Base-by-base conservation (phyloP, 2,329 filamentous ascomycete species). In the Clarireedia sp. region DNA sequence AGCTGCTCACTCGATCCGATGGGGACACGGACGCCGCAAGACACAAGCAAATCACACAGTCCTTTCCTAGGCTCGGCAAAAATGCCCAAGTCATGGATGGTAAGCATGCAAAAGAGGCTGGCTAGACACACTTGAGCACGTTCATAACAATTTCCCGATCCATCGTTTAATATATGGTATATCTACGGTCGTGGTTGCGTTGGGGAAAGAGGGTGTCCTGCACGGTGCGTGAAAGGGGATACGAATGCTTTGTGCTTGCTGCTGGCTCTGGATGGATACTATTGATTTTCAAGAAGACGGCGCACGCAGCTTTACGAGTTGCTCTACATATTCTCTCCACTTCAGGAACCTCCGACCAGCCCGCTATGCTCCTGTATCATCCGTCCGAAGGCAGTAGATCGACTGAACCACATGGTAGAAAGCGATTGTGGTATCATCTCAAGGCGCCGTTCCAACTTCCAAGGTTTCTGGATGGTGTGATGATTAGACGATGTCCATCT, bases 361-460 rank as follows among this genome's bases (percentile, higher is more conserved):
- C 59, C 58, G 52, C 59, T 57, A 60, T 43, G 40, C 62, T 60
- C 60, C 57, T 50, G 45, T 38, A 43, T 37, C 23, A n/a, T 29
- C 51, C 43, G 26, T 48, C 26, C 16, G 8, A 24, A 38, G 26
- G 38, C 33, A 19, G 29, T 23, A 53, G 51, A 53, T 53, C 51
- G 51, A 48, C 43, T 17, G 23, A 17, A 33, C 51, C 23, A 33
- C 48, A 29, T 51, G 29, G 40, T 43, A 43, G 40, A 43, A 43
- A 12, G 40, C 8, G 21, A 19, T 43, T 37, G 47, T 38, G 50
- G 16, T 16, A 56, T 56, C 51, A 62, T 60, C 48, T 48, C 48
- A 57, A 48, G 33, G 19, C 33, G 14, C 51, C n/a, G 23, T 21
- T 26, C 43, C 17, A 21, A 16, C 17, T 21, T 26, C 43, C 17